Base-by-base conservation (phyloP, 1,139 yeast genomes). In the Hansenula lynferdii region DNA sequence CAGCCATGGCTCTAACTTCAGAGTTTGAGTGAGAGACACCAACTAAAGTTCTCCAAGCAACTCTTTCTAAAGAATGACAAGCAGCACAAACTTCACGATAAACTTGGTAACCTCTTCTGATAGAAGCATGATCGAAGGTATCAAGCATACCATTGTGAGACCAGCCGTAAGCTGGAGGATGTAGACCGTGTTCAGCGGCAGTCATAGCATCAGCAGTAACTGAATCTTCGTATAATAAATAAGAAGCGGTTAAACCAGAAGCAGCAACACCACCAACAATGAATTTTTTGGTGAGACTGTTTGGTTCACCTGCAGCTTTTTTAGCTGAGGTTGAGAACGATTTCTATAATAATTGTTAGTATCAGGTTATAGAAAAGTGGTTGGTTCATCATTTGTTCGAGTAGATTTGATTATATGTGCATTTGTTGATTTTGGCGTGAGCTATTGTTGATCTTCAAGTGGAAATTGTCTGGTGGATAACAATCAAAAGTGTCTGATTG, bases 81-180 rank as follows among this genome's bases (percentile, higher is more conserved):
- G 97, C 92, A 45, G 98, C 95, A 76, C 99, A 92, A 44, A 92
- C 98, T 69, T 92, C 99, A 67, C 89, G 85, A 77, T 92, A 92
- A 46, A 92, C 99, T 67, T 89, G 97, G 81, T 83, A 92, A 55
- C 99, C 99, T 77, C 99, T 89, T 76, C 99, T 86, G 60, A 92
- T 86, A 38, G 96, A 83, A 44, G 89, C 90, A 66, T 92, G 99
- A 72, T 92, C 98, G 56, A 89, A 94, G 39, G 96, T 77, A 52
- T 82, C 83, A 58, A 90, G 79, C 80, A 89, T 84, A 58, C 95
- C 97, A 60, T 77, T 80, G 69, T 92, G 97, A 35, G 96, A 76
- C 98, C 98, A 92, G 44, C 80, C 84, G 66, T 75, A 90, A 47
- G 80, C 80, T 50, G 97, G 96, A 34, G 98, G 82, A 66, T 92